A percentile compares a stretch with the other conserved stretches of the same genome.
These are phyloP conservation scores for Auxenochlorella pyrenoidosa DNA, from an alignment of 139 green algal genomes.

Conservation along the genomic window DNA sequence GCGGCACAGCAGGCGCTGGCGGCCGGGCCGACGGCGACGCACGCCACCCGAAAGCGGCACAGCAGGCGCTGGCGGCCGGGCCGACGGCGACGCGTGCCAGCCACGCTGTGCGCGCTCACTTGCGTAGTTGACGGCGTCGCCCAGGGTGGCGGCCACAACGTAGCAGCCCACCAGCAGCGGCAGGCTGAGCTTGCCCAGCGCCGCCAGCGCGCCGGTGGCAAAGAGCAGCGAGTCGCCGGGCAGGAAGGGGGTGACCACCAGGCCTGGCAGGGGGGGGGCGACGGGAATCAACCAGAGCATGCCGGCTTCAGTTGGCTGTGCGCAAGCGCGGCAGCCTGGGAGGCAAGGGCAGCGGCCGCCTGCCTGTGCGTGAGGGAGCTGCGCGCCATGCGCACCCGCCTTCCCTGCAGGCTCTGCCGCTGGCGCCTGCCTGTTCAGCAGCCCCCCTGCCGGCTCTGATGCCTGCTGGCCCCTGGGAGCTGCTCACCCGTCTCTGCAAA, in stretches of 20 bases:
- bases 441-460: not conserved
- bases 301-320: not conserved
- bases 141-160: constrained; percentile 81
- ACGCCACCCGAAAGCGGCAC: too few species aligned
- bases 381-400: too few species aligned
- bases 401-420: too few species aligned
- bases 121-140: constrained; percentile 93
- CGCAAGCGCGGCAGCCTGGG: not conserved
- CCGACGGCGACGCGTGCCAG: too few species aligned
- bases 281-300: not conserved
- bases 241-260: constrained; percentile 92
- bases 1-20: too few species aligned
- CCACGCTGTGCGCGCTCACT: constrained; percentile 37
- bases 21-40: too few species aligned
- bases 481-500: constrained; percentile 64
- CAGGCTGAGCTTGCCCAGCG: constrained; percentile 78
- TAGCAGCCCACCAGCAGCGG: constrained; percentile 68
- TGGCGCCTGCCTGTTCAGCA: constrained; percentile 5
- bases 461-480: not conserved
- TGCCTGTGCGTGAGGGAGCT: not conserved
- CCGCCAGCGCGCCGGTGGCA: constrained; percentile 88
- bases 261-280: constrained; percentile 22
- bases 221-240: constrained; percentile 94
- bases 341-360: not conserved
- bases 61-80: too few species aligned